These are phyloP conservation scores for Aspergillus chevalieri DNA, from an alignment of 2,329 filamentous ascomycete genomes.

Conservation along the genomic window DNA sequence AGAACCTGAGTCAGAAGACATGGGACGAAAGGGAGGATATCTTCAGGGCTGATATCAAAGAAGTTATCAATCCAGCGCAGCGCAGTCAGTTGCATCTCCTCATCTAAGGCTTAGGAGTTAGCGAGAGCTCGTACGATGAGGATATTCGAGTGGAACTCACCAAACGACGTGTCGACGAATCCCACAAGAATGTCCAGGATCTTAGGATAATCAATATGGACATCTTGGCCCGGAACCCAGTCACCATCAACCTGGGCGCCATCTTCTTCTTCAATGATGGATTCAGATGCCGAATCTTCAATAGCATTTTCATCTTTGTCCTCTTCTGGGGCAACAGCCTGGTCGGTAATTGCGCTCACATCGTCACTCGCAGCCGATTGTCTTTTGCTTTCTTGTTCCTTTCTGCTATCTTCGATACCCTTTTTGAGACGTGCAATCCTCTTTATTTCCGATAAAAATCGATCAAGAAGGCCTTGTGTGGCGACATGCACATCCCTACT, in stretches of 20 bases:
- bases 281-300: conserved; percentile 40
- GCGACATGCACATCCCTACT: conserved; percentile 93
- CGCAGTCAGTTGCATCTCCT: conserved; percentile 85
- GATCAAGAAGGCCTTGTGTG: conserved; percentile 80
- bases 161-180: conserved; percentile 75
- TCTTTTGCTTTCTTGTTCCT: conserved; percentile 60
- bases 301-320: conserved; percentile 52
- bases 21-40: conserved; percentile 91
- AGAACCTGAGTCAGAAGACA: conserved; percentile 86
- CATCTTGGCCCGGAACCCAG: conserved; percentile 96
- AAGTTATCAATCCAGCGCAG: conserved; percentile 94
- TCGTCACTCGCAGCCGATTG: conserved; percentile 64
- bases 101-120: conserved; percentile 52
- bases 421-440: conserved; percentile 90
- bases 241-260: conserved; percentile 70
- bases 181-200: conserved; percentile 88
- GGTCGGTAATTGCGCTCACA: conserved; percentile 52
- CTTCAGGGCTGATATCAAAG: conserved; percentile 93
- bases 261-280: conserved; percentile 46
- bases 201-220: conserved; percentile 85
- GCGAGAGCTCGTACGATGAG: conserved; percentile 15
- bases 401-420: conserved; percentile 80
- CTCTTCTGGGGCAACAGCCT: conserved; percentile 30
- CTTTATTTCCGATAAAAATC: conserved; percentile 88
- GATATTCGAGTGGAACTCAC: conserved; percentile 39